Percentiles rank a stretch among this genome's conserved stretches.
phyloP scores from a whole-genome alignment of 2,329 filamentous ascomycete species.

The Aspergillus ibericus region DNA sequence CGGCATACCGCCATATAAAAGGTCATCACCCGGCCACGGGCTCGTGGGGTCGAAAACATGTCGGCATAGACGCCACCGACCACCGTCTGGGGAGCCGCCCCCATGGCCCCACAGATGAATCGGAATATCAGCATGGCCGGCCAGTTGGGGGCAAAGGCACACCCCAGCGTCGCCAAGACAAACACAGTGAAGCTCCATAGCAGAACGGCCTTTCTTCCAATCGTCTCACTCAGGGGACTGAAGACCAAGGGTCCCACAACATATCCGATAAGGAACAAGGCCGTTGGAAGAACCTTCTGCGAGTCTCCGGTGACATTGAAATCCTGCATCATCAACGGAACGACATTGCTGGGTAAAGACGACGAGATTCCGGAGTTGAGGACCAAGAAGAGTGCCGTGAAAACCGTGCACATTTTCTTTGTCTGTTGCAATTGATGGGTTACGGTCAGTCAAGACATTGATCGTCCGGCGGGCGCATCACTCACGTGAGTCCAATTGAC shows the following conservation, averaged over 20 bases:
- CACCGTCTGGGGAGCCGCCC: slow-evolving; percentile 45
- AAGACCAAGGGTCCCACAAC: slow-evolving; percentile 44
- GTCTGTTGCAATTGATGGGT: background rate
- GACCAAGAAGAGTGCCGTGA: slow-evolving; percentile 28
- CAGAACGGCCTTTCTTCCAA: slow-evolving; percentile 45
- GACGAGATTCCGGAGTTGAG: slow-evolving; percentile 42
- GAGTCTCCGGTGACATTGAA: slow-evolving; percentile 28
- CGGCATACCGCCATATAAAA: slow-evolving; percentile 42
- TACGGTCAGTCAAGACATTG: background rate
- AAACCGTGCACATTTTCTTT: slow-evolving; percentile 32
- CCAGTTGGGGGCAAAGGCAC: slow-evolving; percentile 46
- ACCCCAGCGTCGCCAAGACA: slow-evolving; percentile 43
- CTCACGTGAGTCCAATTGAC: background rate
- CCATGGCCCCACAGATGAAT: slow-evolving; percentile 42
- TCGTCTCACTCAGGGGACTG: slow-evolving; percentile 45
- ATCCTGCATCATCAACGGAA: slow-evolving; percentile 37
- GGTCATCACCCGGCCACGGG: slow-evolving; percentile 40
- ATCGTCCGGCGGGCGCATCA: background rate
- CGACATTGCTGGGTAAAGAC: slow-evolving; percentile 41
- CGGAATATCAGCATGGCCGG: slow-evolving; percentile 44
- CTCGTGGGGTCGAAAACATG: slow-evolving; percentile 41
- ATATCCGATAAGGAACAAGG: slow-evolving; percentile 41
- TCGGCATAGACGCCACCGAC: slow-evolving; percentile 50
- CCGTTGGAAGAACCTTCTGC: slow-evolving; percentile 36
- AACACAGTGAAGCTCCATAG: slow-evolving; percentile 51